Evolutionary conservation across 495 filamentous ascomycete species (phyloP).

Genomic region (Trypethelium eluteriae): DNA sequence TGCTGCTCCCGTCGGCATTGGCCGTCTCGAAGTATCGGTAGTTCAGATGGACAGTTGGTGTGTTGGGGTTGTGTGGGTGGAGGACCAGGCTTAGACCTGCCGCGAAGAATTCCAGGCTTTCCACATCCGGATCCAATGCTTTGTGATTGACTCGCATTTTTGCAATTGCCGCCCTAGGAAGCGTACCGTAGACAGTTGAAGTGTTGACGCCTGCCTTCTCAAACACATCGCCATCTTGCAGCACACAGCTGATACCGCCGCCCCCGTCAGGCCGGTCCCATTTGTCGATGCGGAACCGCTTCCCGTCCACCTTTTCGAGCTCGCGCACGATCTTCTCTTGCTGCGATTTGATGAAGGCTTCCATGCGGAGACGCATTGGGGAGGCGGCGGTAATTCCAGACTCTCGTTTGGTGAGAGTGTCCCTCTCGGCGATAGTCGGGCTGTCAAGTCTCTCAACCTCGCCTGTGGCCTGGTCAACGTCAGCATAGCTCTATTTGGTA

Average conservation of each 20-base stretch:
- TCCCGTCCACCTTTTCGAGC: conserved; percentile 74
- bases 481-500: not conserved
- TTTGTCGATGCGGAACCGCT: conserved; percentile 67
- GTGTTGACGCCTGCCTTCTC: conserved; percentile 97
- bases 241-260: conserved; percentile 78
- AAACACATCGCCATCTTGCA: conserved; percentile 93
- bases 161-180: conserved; percentile 77
- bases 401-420: conserved; percentile 58
- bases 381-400: conserved; percentile 59
- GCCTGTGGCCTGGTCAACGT: conserved; percentile 23
- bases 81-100: conserved; percentile 87
- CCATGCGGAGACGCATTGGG: conserved; percentile 97
- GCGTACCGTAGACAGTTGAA: conserved; percentile 84
- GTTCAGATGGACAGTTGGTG: conserved; percentile 95
- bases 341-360: conserved; percentile 84
- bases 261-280: conserved; percentile 87
- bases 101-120: conserved; percentile 86
- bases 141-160: conserved; percentile 97
- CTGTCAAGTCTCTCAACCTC: conserved; percentile 45
- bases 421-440: conserved; percentile 67
- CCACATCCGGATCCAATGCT: conserved; percentile 67
- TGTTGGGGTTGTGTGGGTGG: conserved; percentile 91
- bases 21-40: conserved; percentile 98
- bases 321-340: conserved; percentile 78
- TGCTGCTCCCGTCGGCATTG: conserved; percentile 60